phyloP scores from a whole-genome alignment of 345 rosid genomes.

The Melastoma malabathricum region DNA sequence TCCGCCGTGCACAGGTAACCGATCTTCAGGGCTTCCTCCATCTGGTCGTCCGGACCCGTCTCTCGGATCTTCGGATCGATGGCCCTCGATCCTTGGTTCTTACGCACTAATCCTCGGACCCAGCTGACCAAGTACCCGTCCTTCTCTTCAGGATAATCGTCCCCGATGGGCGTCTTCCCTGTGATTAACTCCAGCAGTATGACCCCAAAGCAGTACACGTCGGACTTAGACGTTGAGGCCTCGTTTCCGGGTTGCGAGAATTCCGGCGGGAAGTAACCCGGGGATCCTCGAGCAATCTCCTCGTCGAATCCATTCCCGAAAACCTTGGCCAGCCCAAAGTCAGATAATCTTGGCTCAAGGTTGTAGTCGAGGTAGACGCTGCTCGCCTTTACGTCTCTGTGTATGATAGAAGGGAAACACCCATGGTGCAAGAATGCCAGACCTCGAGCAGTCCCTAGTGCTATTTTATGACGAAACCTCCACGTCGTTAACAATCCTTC shows the following conservation, averaged over 20 bases:
- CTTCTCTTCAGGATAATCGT: slow-evolving; percentile 57
- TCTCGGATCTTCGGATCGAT: slow-evolving; percentile 66
- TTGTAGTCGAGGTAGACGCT: slow-evolving; percentile 74
- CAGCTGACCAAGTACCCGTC: slow-evolving; percentile 47
- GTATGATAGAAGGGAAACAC: slow-evolving; percentile 78
- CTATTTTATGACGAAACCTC: slow-evolving; percentile 71
- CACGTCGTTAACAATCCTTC: slow-evolving; percentile 62
- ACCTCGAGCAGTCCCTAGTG: slow-evolving; percentile 85
- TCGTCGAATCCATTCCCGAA: slow-evolving; percentile 66
- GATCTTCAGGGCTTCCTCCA: slow-evolving; percentile 82
- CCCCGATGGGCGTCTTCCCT: slow-evolving; percentile 60
- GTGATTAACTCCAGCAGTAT: slow-evolving; percentile 72
- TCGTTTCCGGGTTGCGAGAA: slow-evolving; percentile 42
- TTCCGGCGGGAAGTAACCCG: slow-evolving; percentile 80
- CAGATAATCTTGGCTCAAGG: slow-evolving; percentile 79
- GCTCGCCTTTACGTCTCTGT: slow-evolving; percentile 82
- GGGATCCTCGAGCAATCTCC: slow-evolving; percentile 53
- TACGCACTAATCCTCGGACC: slow-evolving; percentile 63
- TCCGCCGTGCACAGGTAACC: slow-evolving; percentile 90
- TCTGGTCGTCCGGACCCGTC: slow-evolving; percentile 46
- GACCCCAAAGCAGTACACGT: slow-evolving; percentile 85
- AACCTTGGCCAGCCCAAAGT: slow-evolving; percentile 73
- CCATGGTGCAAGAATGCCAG: slow-evolving; percentile 92
- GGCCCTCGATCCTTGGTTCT: slow-evolving; percentile 43
- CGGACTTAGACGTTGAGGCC: slow-evolving; percentile 63